Conservation (phyloP, 495 filamentous ascomycete genomes). For the Staphylotrichum longicolle region DNA sequence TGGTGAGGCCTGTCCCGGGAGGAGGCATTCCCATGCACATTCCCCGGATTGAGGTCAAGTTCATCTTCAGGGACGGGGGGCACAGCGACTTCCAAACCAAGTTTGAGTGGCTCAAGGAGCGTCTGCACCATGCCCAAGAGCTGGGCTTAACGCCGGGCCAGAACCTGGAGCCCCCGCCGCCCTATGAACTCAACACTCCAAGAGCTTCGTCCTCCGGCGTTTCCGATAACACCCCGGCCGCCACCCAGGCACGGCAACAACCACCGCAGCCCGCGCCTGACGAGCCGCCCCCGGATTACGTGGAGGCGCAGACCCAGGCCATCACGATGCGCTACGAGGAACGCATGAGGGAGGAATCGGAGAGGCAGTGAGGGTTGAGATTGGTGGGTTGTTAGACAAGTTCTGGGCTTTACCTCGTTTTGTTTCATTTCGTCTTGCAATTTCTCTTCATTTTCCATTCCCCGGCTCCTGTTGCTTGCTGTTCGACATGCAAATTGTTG, state of each 20-base stretch:
- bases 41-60: constrained; percentile 69
- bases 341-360: constrained; percentile 46
- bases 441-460: constrained; percentile 9
- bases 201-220: constrained; percentile 33
- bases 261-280: constrained; percentile 52
- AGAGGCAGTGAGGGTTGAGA: constrained; percentile 34
- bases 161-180: constrained; percentile 76
- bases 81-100: constrained; percentile 85
- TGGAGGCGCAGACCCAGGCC: constrained; percentile 81
- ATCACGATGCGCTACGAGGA: constrained; percentile 54
- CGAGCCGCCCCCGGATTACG: constrained; percentile 90
- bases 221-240: constrained; percentile 7
- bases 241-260: constrained; percentile 16
- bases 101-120: constrained; percentile 82
- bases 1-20: constrained; percentile 72
- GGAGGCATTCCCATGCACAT: constrained; percentile 82
- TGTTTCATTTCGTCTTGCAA: neutral
- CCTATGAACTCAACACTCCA: constrained; percentile 58
- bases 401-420: neutral
- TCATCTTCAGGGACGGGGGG: constrained; percentile 92
- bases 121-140: constrained; percentile 74
- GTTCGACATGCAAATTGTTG: constrained; percentile 5
- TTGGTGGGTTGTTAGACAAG: neutral
- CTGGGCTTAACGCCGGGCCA: constrained; percentile 53
- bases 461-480: neutral